Evolutionary conservation across 331 rosid genomes (phyloP), one percentile per base, ranked within the genome.

Genomic region (Malus hybrid): DNA sequence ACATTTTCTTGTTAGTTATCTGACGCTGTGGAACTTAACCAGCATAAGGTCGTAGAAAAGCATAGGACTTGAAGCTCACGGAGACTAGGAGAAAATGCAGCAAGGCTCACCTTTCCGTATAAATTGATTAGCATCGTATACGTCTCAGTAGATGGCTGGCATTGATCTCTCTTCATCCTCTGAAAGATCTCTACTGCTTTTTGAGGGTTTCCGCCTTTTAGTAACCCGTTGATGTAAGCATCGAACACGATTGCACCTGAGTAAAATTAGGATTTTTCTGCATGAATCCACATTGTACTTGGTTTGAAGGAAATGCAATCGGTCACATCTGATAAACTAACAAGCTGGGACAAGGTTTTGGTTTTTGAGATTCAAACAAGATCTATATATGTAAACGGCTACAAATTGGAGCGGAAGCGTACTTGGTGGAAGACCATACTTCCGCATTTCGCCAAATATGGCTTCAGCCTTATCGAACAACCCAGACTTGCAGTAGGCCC

Each of bases 191-290:
- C 96, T 69, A 85, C 88, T 39, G 91, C 99, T 83, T 92, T 92
- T 67, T 84, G 73, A 44, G 79, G 77, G 62, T 92, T 85, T 83
- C 90, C 86, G 56, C 88, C 90, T 86, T 92, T 94, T 69, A 90
- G 81, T 57, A 94, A 69, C 63, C 97, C 99, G 70, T 92, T 92
- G 69, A 94, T 90, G 74, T 90, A 92, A 71, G 97, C 97, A 76
- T 92, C 81, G 52, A 89, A 92, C 56, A 92, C 97, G 19, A 86
- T 80, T 39, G 96, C 85, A 80, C 95, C 96, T 94, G 95, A 65
- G 19, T 67, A 52, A 62, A 69, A 32, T 52, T 73, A 73, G 69
- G 55, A 57, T 52, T 6, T 69, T 62, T 77, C 65, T 52, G 48
- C 16, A 78, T 73, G 62, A 71, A 12, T 79, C 73, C 10, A 67